phyloP scores from a whole-genome alignment of 768 basidiomycete species.

The Macrolepiota fuliginosa region DNA sequence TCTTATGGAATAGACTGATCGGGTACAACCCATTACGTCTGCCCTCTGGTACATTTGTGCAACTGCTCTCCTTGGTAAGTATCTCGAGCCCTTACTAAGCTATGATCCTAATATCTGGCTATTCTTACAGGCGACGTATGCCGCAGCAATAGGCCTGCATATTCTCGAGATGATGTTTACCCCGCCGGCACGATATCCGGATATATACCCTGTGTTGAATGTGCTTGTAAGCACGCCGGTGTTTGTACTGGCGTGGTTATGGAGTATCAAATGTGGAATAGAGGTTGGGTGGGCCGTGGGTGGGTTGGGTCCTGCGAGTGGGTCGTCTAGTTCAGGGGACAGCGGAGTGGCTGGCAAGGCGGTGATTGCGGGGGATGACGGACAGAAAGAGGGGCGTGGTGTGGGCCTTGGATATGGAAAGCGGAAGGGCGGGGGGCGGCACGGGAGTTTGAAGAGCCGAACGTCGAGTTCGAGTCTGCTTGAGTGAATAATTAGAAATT shows the following conservation, averaged over 20 bases:
- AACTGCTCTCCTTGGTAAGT: conserved; percentile 51
- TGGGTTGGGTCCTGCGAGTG: conserved; percentile 35
- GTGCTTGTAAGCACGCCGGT: conserved; percentile 78
- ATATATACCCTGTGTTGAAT: conserved; percentile 84
- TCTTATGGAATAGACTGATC: conserved; percentile 81
- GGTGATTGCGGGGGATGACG: not conserved
- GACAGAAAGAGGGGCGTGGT: conserved; percentile 21
- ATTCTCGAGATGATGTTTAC: conserved; percentile 55
- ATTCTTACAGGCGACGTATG: conserved; percentile 48
- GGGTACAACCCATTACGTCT: conserved; percentile 69
- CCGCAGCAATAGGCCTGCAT: conserved; percentile 54
- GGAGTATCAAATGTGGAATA: conserved; percentile 81
- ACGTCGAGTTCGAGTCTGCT: conserved; percentile 3
- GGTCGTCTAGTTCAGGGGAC: no score
- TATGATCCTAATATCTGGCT: conserved; percentile 19
- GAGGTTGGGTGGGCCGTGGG: conserved; percentile 81
- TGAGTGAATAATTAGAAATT: not conserved
- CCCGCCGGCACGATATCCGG: conserved; percentile 79
- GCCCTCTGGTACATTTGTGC: conserved; percentile 46
- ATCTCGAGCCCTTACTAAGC: not conserved
- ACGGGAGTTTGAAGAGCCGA: conserved; percentile 6
- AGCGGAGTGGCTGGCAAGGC: not conserved
- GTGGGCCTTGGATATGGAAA: conserved; percentile 22
- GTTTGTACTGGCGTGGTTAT: conserved; percentile 82
- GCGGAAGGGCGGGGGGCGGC: conserved; percentile 9